Conservation (phyloP, 176 grass and related monocot genomes). For the Zoysia japonica region DNA sequence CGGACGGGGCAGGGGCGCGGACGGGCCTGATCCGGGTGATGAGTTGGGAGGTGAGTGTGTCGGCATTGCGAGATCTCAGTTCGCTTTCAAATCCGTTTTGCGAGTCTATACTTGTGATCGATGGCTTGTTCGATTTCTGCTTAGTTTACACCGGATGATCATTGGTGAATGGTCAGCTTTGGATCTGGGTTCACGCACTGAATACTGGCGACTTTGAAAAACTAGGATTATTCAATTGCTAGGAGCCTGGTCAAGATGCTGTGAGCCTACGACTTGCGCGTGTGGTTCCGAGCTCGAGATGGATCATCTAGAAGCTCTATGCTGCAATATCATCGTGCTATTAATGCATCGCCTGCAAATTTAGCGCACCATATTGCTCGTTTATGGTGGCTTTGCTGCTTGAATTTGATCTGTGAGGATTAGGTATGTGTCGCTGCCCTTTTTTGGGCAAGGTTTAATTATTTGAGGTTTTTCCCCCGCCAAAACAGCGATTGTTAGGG, state of each 20-base stretch:
- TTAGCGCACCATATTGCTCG: background rate
- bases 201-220: background rate
- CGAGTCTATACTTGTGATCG: background rate
- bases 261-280: background rate
- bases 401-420: background rate
- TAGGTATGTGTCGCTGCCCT: slow-evolving; percentile 36
- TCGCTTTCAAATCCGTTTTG: slow-evolving; percentile 2
- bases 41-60: slow-evolving; percentile 50
- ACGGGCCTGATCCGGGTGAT: slow-evolving; percentile 38
- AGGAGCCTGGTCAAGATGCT: background rate
- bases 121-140: slow-evolving; percentile 6
- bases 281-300: background rate
- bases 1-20: slow-evolving; percentile 26
- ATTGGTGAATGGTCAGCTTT: background rate
- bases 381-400: slow-evolving; percentile 8
- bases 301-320: slow-evolving; percentile 15
- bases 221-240: slow-evolving; percentile 16
- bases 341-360: background rate
- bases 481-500: background rate
- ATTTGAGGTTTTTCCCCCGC: background rate
- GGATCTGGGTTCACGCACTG: slow-evolving; percentile 43
- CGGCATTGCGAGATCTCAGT: slow-evolving; percentile 36
- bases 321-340: background rate
- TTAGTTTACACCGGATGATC: background rate
- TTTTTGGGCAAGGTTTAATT: background rate